Percentiles rank a stretch among this genome's conserved stretches.
These are phyloP conservation scores for Boletus patriciae DNA, from an alignment of 768 basidiomycete species.

Conservation along the genomic window DNA sequence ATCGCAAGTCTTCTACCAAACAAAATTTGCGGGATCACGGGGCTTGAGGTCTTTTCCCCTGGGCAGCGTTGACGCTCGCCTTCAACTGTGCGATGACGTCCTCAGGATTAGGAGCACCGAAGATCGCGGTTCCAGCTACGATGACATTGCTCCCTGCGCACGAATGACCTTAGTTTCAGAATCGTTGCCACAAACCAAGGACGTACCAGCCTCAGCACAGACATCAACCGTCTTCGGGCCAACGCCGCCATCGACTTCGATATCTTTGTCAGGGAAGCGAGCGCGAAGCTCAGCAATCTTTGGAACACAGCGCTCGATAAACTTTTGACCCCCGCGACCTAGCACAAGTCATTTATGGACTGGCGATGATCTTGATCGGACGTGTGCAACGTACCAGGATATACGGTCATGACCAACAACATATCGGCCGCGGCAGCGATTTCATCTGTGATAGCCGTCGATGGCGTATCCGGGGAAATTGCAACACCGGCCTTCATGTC, in stretches of 20 bases:
- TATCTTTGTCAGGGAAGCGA: conserved; percentile 92
- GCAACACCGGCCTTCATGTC: conserved; percentile 95
- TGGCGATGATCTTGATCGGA: background rate
- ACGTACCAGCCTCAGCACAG: conserved; percentile 85
- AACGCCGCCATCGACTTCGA: conserved; percentile 99
- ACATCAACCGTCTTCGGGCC: conserved; percentile 82
- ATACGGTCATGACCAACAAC: conserved; percentile 98
- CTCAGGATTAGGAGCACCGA: conserved; percentile 75
- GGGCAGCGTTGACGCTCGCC: conserved; percentile 65
- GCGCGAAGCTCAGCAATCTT: conserved; percentile 89
- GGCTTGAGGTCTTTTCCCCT: conserved; percentile 42
- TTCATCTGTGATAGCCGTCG: conserved; percentile 81
- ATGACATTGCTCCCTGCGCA: conserved; percentile 91
- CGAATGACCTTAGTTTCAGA: background rate
- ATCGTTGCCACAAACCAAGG: background rate
- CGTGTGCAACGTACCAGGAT: conserved; percentile 61
- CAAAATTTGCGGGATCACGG: background rate
- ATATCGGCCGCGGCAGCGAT: conserved; percentile 86
- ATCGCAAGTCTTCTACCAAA: background rate
- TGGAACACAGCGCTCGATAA: conserved; percentile 86
- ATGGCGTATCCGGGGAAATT: conserved; percentile 93
- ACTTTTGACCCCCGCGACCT: conserved; percentile 96
- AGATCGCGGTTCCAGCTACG: conserved; percentile 96
- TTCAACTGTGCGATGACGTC: conserved; percentile 75
- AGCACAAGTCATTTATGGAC: conserved; percentile 1